A percentile compares a stretch with the other conserved stretches of the same genome.
Conservation (phyloP, 176 grass and related monocot species). For the Poa pratensis region DNA sequence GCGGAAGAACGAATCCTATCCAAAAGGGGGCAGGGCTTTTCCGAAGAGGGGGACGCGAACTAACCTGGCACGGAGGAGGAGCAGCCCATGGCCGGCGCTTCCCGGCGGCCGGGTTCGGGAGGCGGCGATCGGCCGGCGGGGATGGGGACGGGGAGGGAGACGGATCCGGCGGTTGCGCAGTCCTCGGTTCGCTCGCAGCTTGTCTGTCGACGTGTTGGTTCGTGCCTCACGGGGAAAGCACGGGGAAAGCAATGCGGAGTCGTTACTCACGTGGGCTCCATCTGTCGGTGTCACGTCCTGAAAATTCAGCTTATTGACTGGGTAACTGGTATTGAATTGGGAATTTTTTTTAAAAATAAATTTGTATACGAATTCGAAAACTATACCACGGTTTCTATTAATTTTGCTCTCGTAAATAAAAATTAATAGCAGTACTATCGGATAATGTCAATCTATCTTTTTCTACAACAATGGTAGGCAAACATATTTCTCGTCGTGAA, state of each 20-base stretch:
- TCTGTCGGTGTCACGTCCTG: neutral
- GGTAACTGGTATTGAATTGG: too few species aligned
- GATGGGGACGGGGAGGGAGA: neutral
- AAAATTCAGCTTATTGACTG: neutral
- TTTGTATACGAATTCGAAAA: too few species aligned
- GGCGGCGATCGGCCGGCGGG: neutral
- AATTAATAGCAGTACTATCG: too few species aligned
- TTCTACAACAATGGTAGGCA: too few species aligned
- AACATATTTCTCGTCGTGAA: too few species aligned
- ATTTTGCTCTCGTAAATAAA: too few species aligned
- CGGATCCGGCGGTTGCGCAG: conserved; percentile 20
- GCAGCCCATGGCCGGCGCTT: conserved; percentile 61
- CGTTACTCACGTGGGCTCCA: neutral
- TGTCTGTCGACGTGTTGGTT: neutral
- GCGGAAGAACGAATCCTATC: neutral
- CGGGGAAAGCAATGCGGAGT: conserved; percentile 14
- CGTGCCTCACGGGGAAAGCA: too few species aligned
- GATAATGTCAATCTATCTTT: too few species aligned
- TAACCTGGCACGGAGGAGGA: conserved; percentile 83
- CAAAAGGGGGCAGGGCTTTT: neutral
- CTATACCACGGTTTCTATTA: too few species aligned
- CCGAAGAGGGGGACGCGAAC: conserved; percentile 22
- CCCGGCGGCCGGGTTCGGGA: neutral
- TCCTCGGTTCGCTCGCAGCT: neutral
- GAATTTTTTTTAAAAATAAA: too few species aligned